A percentile compares a stretch with the other conserved stretches of the same genome.
Conservation (phyloP, 148 eudicot genomes). For the Chenopodium berlandieri region DNA sequence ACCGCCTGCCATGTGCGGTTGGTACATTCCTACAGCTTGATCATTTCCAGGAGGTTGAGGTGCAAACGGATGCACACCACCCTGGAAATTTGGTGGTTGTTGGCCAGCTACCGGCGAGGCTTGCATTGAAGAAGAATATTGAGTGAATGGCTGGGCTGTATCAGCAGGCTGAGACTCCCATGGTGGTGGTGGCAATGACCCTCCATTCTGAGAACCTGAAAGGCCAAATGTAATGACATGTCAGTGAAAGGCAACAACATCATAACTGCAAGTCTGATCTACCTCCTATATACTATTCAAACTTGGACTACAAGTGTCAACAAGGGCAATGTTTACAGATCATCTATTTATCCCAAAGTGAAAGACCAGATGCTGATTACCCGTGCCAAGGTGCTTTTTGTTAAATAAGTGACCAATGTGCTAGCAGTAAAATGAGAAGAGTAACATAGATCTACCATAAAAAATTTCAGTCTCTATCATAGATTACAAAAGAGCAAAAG, state of each 20-base stretch:
- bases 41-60: slow-evolving; percentile 43
- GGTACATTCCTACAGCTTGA: slow-evolving; percentile 47
- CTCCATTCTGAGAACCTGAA: slow-evolving; percentile 56
- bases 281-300: not conserved
- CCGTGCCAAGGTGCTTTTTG: not conserved
- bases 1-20: slow-evolving; percentile 44
- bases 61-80: slow-evolving; percentile 50
- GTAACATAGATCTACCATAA: not conserved
- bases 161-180: slow-evolving; percentile 79
- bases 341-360: not conserved
- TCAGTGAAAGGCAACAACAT: slow-evolving; percentile 3
- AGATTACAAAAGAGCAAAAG: slow-evolving; percentile 11
- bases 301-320: not conserved
- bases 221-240: slow-evolving; percentile 10
- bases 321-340: not conserved
- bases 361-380: not conserved
- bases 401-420: not conserved
- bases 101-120: slow-evolving; percentile 23
- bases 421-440: not conserved
- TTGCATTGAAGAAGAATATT: slow-evolving; percentile 47
- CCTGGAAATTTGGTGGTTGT: slow-evolving; percentile 43
- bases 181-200: slow-evolving; percentile 83
- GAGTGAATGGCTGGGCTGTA: slow-evolving; percentile 38
- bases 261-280: not conserved
- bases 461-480: not conserved